These are phyloP conservation scores for Wakefieldia striispora DNA, from an alignment of 768 basidiomycete species.

Conservation along the genomic window DNA sequence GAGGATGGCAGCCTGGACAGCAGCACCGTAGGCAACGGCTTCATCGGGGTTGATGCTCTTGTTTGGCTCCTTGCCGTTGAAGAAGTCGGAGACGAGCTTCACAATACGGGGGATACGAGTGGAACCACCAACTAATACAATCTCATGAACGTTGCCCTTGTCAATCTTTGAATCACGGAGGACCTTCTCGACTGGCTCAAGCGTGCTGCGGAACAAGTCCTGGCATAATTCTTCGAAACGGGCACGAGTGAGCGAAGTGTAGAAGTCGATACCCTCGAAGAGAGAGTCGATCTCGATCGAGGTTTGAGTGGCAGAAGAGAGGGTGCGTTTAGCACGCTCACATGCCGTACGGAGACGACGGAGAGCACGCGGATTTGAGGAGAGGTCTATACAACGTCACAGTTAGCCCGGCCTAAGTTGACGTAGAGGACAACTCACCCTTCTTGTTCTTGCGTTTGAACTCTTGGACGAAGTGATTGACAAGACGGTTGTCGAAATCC, in stretches of 20 bases:
- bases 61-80: constrained; percentile 98
- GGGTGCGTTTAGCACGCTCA: constrained; percentile 97
- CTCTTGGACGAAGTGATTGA: constrained; percentile 95
- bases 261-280: constrained; percentile 97
- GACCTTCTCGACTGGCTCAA: constrained; percentile 97
- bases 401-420: constrained; percentile 4
- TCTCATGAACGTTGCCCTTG: constrained; percentile 93
- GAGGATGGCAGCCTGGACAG: constrained; percentile 97
- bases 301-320: constrained; percentile 94
- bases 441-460: constrained; percentile 99
- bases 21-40: constrained; percentile 98
- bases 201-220: constrained; percentile 90
- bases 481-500: constrained; percentile 97
- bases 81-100: constrained; percentile 97
- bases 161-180: constrained; percentile 98
- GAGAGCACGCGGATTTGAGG: constrained; percentile 89
- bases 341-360: constrained; percentile 97
- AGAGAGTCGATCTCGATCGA: constrained; percentile 98
- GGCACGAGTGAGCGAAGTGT: constrained; percentile 96
- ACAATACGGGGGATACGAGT: constrained; percentile 98
- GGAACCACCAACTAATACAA: constrained; percentile 96
- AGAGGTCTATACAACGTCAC: constrained; percentile 55
- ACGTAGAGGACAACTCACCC: constrained; percentile 40
- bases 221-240: constrained; percentile 96
- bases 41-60: constrained; percentile 99